Percentiles rank a stretch among this genome's conserved stretches.
Conservation (phyloP, 2,329 filamentous ascomycete genomes). For the Diaporthe vaccinii region DNA sequence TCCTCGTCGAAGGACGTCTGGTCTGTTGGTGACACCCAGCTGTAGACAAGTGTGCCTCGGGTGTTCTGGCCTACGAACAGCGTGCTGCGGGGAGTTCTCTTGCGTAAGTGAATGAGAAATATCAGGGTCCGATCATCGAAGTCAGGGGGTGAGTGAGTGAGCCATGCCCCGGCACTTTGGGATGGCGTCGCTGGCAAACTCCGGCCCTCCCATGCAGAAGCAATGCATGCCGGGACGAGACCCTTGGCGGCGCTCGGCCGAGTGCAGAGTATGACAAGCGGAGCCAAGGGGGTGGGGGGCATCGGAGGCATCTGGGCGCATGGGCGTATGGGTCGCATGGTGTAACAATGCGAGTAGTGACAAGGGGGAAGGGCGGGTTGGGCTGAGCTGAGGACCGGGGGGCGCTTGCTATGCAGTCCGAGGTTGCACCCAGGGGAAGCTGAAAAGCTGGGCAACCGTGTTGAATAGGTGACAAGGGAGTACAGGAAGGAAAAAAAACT, state of each 20-base stretch:
- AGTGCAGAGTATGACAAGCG: conserved; percentile 13
- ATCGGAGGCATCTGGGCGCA: neutral
- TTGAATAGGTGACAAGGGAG: neutral
- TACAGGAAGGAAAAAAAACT: conserved; percentile 33
- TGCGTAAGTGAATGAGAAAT: conserved; percentile 1
- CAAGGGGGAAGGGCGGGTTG: neutral
- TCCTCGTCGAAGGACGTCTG: conserved; percentile 48
- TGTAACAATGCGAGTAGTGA: neutral
- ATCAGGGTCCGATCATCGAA: neutral
- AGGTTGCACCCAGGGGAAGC: conserved; percentile 2
- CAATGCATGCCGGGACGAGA: conserved; percentile 23
- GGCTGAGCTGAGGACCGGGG: conserved; percentile 24
- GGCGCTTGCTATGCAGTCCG: neutral
- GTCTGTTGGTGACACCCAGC: conserved; percentile 47
- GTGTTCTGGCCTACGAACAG: conserved; percentile 49
- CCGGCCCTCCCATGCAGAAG: neutral
- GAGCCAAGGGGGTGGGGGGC: neutral
- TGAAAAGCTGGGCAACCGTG: conserved; percentile 16
- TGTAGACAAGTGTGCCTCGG: conserved; percentile 49
- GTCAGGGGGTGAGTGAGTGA: conserved; percentile 1
- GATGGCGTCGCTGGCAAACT: conserved; percentile 5
- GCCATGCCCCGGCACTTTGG: neutral
- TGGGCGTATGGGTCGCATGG: neutral
- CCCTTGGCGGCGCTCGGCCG: conserved; percentile 31
- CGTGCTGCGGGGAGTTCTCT: conserved; percentile 42